Conservation (phyloP, 768 basidiomycete species). For the Boletus bicolor region DNA sequence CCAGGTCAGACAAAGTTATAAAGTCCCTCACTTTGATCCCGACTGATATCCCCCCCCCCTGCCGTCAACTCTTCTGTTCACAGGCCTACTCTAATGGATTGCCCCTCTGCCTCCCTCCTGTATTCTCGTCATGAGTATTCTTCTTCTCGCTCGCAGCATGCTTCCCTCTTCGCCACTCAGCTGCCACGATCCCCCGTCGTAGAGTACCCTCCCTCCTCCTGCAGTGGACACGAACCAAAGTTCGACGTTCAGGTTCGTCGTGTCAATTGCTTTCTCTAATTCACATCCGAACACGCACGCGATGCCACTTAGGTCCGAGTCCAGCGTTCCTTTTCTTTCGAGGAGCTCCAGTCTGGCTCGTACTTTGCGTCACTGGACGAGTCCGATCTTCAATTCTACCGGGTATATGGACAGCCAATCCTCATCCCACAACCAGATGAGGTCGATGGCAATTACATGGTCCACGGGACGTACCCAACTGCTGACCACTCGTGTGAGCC, state of each 20-base stretch:
- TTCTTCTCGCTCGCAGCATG: not conserved
- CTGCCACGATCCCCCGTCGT: slow-evolving; percentile 2
- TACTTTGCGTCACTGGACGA: slow-evolving; percentile 31
- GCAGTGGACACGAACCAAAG: slow-evolving; percentile 13
- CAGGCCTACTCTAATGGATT: slow-evolving; percentile 11
- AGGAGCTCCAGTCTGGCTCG: slow-evolving; percentile 34
- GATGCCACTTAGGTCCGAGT: slow-evolving; percentile 24
- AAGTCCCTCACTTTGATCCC: slow-evolving; percentile 17
- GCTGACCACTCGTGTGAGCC: slow-evolving; percentile 1
- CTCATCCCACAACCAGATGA: slow-evolving; percentile 28
- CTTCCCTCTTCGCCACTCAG: not conserved
- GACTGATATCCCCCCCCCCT: slow-evolving; percentile 9
- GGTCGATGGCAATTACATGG: slow-evolving; percentile 15
- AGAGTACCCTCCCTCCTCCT: slow-evolving; percentile 2
- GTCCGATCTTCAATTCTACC: slow-evolving; percentile 33
- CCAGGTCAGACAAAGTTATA: slow-evolving; percentile 32
- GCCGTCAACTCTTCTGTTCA: slow-evolving; percentile 18
- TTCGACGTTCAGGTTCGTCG: slow-evolving; percentile 25
- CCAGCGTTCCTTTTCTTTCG: slow-evolving; percentile 32
- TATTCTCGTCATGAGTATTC: not conserved
- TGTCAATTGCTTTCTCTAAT: not conserved
- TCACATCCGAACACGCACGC: not conserved
- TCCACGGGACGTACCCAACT: slow-evolving; percentile 9
- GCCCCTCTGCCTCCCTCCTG: not conserved
- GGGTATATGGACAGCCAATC: slow-evolving; percentile 31